A percentile compares a stretch with the other conserved stretches of the same genome.
Evolutionary conservation across 768 basidiomycete species (phyloP).

Genomic region (Naematelia aurantialba): DNA sequence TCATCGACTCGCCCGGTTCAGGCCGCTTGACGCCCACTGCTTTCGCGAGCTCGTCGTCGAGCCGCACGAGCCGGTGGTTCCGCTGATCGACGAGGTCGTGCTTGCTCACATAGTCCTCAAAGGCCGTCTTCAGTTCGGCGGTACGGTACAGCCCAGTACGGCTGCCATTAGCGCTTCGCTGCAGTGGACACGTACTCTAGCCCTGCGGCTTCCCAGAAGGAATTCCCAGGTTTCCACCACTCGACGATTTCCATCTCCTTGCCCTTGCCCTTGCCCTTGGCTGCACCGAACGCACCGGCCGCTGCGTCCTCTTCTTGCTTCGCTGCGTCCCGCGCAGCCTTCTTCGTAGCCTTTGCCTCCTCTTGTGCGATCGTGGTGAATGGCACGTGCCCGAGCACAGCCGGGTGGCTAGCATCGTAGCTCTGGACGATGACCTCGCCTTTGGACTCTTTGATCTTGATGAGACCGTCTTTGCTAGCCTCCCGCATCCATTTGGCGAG

Average conservation of each 20-base stretch:
- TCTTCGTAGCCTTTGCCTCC: slow-evolving; percentile 63
- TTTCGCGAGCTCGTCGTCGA: slow-evolving; percentile 55
- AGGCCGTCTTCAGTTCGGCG: slow-evolving; percentile 21
- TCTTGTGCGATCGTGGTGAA: slow-evolving; percentile 66
- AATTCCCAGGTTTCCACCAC: slow-evolving; percentile 70
- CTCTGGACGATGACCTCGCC: slow-evolving; percentile 50
- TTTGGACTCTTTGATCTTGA: slow-evolving; percentile 66
- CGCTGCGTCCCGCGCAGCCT: slow-evolving; percentile 59
- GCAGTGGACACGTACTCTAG: slow-evolving; percentile 57
- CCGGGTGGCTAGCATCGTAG: slow-evolving; percentile 59
- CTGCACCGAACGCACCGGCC: slow-evolving; percentile 22
- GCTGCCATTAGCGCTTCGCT: slow-evolving; percentile 12
- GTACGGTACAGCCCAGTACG: slow-evolving; percentile 20
- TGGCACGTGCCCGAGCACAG: slow-evolving; percentile 56
- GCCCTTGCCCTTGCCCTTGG: slow-evolving; percentile 50
- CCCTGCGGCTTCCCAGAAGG: slow-evolving; percentile 64
- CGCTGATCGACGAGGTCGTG: slow-evolving; percentile 63
- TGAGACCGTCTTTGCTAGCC: slow-evolving; percentile 67
- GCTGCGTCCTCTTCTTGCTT: neutral
- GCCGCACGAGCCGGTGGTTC: slow-evolving; percentile 68
- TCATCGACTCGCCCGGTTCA: slow-evolving; percentile 47
- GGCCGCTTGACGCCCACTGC: slow-evolving; percentile 47
- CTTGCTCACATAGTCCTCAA: slow-evolving; percentile 63
- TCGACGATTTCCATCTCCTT: slow-evolving; percentile 63
- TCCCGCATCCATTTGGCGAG: slow-evolving; percentile 74